phyloP scores from a whole-genome alignment of 2,329 filamentous ascomycete species.

The Achaetomium macrosporum region DNA sequence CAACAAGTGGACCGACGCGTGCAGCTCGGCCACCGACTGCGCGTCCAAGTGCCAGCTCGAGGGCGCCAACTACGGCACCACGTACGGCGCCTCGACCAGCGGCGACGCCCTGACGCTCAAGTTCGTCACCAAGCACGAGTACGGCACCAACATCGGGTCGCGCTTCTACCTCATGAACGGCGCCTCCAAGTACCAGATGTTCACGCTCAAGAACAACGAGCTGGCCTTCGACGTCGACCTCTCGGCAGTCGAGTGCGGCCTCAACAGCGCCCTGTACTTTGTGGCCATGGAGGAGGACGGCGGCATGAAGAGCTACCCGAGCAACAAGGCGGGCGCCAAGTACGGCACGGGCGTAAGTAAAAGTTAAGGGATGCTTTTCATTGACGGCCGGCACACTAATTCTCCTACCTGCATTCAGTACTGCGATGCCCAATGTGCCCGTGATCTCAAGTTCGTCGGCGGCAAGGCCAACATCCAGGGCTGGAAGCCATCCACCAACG shows the following conservation, averaged over 20 bases:
- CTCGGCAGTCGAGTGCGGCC: slow-evolving; percentile 55
- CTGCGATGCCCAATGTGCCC: slow-evolving; percentile 44
- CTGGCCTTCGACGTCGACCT: slow-evolving; percentile 63
- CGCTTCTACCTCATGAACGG: slow-evolving; percentile 55
- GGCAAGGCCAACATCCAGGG: slow-evolving; percentile 42
- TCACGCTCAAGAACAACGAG: slow-evolving; percentile 56
- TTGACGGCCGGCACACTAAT: too few relatives aligned
- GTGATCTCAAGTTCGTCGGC: slow-evolving; percentile 45
- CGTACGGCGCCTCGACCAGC: slow-evolving; percentile 43
- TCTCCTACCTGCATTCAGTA: slow-evolving; percentile 26
- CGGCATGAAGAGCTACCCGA: slow-evolving; percentile 39
- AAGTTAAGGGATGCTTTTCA: neutral
- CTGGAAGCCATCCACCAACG: slow-evolving; percentile 41
- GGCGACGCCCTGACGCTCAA: slow-evolving; percentile 43
- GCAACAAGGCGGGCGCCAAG: slow-evolving; percentile 43
- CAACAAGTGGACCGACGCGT: slow-evolving; percentile 35
- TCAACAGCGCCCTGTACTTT: slow-evolving; percentile 61
- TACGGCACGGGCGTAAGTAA: slow-evolving; percentile 45
- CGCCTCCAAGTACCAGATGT: slow-evolving; percentile 51
- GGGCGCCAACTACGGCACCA: slow-evolving; percentile 39
- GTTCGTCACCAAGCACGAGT: slow-evolving; percentile 45
- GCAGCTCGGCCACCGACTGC: slow-evolving; percentile 36
- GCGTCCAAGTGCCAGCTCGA: slow-evolving; percentile 42
- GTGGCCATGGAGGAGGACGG: slow-evolving; percentile 50
- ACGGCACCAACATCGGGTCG: slow-evolving; percentile 37